Percentiles rank a stretch among this genome's conserved stretches.
Evolutionary conservation across 345 rosid species (phyloP).

Genomic region (Eutrema heterophyllum): DNA sequence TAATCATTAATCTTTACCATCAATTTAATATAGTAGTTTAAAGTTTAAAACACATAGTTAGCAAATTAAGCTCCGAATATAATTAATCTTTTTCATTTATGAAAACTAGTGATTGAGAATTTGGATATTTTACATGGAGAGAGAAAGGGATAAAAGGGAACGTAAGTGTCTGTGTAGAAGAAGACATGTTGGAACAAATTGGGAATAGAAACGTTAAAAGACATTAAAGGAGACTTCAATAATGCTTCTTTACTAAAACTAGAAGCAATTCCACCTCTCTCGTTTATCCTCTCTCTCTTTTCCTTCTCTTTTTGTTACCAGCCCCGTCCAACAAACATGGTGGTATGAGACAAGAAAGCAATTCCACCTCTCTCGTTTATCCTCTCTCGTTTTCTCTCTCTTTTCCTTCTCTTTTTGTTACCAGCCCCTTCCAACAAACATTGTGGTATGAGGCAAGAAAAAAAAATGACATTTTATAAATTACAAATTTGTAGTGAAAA

Average conservation of each 20-base stretch:
- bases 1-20: not conserved
- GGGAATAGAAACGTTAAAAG: constrained; percentile 27
- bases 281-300: not conserved
- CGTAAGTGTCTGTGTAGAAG: constrained; percentile 18
- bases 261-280: constrained; percentile 28
- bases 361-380: too few species aligned
- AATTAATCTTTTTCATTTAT: not conserved
- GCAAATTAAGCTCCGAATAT: not conserved
- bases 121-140: not conserved
- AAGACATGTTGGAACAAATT: constrained; percentile 36
- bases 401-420: too few species aligned
- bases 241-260: constrained; percentile 25
- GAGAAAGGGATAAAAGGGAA: not conserved
- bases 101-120: not conserved
- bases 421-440: too few species aligned
- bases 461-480: too few species aligned
- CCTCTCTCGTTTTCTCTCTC: too few species aligned
- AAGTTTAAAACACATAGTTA: too few species aligned
- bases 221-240: constrained; percentile 18
- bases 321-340: too few species aligned
- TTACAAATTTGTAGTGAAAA: too few species aligned
- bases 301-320: not conserved
- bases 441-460: too few species aligned
- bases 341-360: too few species aligned
- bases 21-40: not conserved